phyloP scores from a whole-genome alignment of 2,329 filamentous ascomycete species.

The Nothophoma quercina region DNA sequence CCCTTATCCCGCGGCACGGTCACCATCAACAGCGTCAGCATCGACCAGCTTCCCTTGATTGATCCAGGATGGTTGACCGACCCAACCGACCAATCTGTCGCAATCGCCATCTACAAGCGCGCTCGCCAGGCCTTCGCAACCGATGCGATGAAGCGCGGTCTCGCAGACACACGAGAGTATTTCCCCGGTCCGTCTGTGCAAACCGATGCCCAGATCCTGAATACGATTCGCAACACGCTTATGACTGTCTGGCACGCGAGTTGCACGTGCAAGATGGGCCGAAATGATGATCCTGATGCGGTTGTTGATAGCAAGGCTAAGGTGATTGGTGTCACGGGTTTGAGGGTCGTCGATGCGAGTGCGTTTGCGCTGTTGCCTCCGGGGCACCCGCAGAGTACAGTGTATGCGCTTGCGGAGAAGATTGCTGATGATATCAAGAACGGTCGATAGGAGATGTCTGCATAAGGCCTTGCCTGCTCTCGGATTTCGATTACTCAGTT shows the following conservation, averaged over 20 bases:
- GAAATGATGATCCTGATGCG: conserved; percentile 34
- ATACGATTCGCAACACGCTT: conserved; percentile 13
- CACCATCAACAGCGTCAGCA: conserved; percentile 38
- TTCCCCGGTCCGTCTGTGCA: conserved; percentile 32
- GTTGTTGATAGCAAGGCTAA: conserved; percentile 44
- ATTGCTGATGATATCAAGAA: conserved; percentile 33
- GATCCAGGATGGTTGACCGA: conserved; percentile 48
- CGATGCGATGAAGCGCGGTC: conserved; percentile 23
- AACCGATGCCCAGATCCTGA: conserved; percentile 38
- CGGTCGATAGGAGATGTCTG: too few species aligned
- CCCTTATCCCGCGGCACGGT: conserved; percentile 48
- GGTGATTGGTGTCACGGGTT: conserved; percentile 40
- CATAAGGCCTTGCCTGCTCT: too few species aligned
- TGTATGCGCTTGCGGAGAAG: conserved; percentile 40
- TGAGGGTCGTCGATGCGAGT: conserved; percentile 46
- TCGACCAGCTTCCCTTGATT: conserved; percentile 38
- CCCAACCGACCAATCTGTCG: conserved; percentile 40
- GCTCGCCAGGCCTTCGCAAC: conserved; percentile 34
- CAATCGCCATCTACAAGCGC: conserved; percentile 42
- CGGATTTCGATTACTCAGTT: too few species aligned
- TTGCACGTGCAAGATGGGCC: conserved; percentile 40
- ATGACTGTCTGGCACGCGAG: conserved; percentile 25
- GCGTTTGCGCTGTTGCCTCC: conserved; percentile 44
- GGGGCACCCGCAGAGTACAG: conserved; percentile 40
- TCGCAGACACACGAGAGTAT: conserved; percentile 25